Evolutionary conservation across 2,329 filamentous ascomycete genomes (phyloP).

Genomic region (Colletotrichum theobromicola): DNA sequence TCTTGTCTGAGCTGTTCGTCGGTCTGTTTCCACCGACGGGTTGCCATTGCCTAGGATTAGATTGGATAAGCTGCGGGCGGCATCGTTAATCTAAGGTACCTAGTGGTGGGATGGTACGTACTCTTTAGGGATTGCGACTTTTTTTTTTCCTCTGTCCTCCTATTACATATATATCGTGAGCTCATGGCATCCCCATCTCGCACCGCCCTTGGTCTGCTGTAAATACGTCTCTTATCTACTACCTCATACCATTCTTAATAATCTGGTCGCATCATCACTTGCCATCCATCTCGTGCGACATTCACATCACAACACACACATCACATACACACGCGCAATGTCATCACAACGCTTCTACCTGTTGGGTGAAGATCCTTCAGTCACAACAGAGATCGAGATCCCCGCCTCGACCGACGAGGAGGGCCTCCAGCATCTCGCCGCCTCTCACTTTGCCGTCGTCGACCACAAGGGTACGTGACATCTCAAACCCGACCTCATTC

Average conservation of each 20-base stretch:
- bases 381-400: conserved; percentile 41
- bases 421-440: conserved; percentile 42
- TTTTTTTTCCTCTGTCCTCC: background rate
- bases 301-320: background rate
- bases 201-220: background rate
- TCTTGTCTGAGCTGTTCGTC: background rate
- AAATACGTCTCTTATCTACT: background rate
- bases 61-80: conserved; percentile 1
- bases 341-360: conserved; percentile 45
- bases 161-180: conserved; percentile 16
- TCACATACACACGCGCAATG: conserved; percentile 31
- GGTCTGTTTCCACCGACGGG: conserved; percentile 6
- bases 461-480: conserved; percentile 39
- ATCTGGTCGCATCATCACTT: background rate
- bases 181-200: background rate
- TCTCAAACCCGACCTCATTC: background rate
- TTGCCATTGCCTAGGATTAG: background rate
- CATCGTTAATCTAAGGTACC: background rate
- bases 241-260: background rate
- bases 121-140: background rate
- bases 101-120: conserved; percentile 3
- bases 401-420: conserved; percentile 37
- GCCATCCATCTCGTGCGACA: background rate
- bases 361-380: conserved; percentile 42
- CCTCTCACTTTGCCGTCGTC: conserved; percentile 48